A percentile compares a stretch with the other conserved stretches of the same genome.
These are phyloP conservation scores for Arachis monticola DNA, from an alignment of 331 rosid genomes.

Conservation along the genomic window DNA sequence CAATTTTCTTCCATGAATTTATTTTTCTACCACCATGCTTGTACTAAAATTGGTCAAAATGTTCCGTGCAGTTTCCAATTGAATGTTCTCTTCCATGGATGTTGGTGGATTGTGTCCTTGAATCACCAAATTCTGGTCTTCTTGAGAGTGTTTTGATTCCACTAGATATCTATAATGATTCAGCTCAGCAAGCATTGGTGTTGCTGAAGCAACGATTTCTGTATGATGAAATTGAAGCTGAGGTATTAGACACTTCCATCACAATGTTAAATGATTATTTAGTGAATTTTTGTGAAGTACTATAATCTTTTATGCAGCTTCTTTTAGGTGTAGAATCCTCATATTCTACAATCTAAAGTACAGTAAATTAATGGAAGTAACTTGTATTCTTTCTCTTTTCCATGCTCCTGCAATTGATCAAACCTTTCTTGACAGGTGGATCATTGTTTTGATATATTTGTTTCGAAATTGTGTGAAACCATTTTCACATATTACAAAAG, in stretches of 20 bases:
- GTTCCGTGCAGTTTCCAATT: conserved; percentile 74
- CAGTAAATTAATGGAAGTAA: conserved; percentile 18
- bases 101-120: conserved; percentile 92
- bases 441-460: conserved; percentile 93
- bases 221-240: conserved; percentile 98
- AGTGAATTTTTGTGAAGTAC: conserved; percentile 33
- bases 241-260: conserved; percentile 58
- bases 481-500: conserved; percentile 90
- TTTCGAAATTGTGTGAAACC: conserved; percentile 76
- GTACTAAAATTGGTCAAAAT: conserved; percentile 36
- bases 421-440: conserved; percentile 68
- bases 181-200: conserved; percentile 95
- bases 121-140: conserved; percentile 86
- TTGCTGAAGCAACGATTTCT: conserved; percentile 92
- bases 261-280: conserved; percentile 24
- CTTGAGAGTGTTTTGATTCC: conserved; percentile 92
- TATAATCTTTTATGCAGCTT: conserved; percentile 20
- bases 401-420: conserved; percentile 1
- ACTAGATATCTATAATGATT: conserved; percentile 92
- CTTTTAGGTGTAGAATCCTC: conserved; percentile 4
- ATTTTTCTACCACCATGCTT: conserved; percentile 17
- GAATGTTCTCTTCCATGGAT: conserved; percentile 99
- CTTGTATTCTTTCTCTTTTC: conserved; percentile 28
- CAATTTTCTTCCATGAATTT: conserved; percentile 3
- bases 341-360: background rate